phyloP scores from a whole-genome alignment of 768 basidiomycete species.

The Termitomyces sp. region DNA sequence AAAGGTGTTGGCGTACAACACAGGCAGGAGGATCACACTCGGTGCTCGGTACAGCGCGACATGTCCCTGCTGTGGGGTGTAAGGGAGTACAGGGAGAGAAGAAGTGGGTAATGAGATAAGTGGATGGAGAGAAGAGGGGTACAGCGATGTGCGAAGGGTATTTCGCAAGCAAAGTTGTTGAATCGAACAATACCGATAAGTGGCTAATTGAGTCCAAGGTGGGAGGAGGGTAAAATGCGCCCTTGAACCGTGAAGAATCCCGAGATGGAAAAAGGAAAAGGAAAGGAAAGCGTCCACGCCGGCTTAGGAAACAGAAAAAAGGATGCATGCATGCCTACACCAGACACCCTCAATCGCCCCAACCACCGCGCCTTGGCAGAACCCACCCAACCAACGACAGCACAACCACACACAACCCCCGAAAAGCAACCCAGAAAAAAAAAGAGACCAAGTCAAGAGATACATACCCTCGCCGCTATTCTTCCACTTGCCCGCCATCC shows the following conservation, averaged over 20 bases:
- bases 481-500: slow-evolving; percentile 93
- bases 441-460: background rate
- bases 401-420: background rate
- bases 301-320: too few species aligned
- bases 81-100: background rate
- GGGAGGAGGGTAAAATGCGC: too few species aligned
- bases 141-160: background rate
- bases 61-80: slow-evolving; percentile 1
- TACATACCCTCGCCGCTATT: slow-evolving; percentile 83
- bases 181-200: too few species aligned
- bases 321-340: too few species aligned
- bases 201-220: too few species aligned
- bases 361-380: too few species aligned
- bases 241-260: too few species aligned
- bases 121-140: background rate
- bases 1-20: too few species aligned
- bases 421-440: background rate
- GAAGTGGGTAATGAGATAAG: background rate
- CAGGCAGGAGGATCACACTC: background rate
- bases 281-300: too few species aligned
- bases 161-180: too few species aligned
- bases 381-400: background rate
- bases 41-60: background rate
- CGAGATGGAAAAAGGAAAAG: too few species aligned
- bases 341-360: too few species aligned